A percentile compares a stretch with the other conserved stretches of the same genome.
Conservation (phyloP, 2,329 filamentous ascomycete species). For the Paramyrothecium roridum region DNA sequence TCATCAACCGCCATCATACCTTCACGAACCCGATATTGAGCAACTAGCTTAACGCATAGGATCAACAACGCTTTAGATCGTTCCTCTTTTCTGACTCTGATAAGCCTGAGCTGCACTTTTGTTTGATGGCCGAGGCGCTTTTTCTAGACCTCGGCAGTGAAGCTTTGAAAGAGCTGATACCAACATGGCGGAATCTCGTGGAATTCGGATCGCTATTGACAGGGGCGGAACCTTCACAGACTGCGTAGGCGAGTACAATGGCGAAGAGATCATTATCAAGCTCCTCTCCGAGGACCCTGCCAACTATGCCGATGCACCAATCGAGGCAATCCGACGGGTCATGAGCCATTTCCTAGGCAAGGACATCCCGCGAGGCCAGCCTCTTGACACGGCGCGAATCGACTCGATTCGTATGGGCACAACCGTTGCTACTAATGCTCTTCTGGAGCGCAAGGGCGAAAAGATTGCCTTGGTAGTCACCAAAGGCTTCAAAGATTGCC, state of each 20-base stretch:
- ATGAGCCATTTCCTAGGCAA: constrained; percentile 72
- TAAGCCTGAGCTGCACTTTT: no score
- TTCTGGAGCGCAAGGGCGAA: constrained; percentile 88
- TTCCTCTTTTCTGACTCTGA: no score
- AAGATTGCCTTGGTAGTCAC: constrained; percentile 85
- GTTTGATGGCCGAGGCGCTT: no score
- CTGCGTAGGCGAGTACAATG: constrained; percentile 77
- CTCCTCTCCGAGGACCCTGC: constrained; percentile 84
- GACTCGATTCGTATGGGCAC: constrained; percentile 95
- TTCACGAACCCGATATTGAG: no score
- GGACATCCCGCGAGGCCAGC: constrained; percentile 75
- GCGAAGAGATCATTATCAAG: constrained; percentile 82
- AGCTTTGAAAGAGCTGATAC: background rate
- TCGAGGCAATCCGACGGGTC: constrained; percentile 86
- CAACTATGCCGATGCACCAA: constrained; percentile 87
- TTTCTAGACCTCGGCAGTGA: no score
- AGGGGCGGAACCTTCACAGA: constrained; percentile 91
- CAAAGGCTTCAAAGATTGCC: constrained; percentile 81
- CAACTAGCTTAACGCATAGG: no score
- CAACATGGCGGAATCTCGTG: constrained; percentile 25
- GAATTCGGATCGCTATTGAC: constrained; percentile 73
- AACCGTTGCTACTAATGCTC: constrained; percentile 88
- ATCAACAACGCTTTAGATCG: no score
- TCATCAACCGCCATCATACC: no score
- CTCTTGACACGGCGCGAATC: constrained; percentile 78